Percentiles rank a stretch among this genome's conserved stretches.
Evolutionary conservation across 352 stramenopile species (phyloP).

Genomic region (Lagenidium sp.): DNA sequence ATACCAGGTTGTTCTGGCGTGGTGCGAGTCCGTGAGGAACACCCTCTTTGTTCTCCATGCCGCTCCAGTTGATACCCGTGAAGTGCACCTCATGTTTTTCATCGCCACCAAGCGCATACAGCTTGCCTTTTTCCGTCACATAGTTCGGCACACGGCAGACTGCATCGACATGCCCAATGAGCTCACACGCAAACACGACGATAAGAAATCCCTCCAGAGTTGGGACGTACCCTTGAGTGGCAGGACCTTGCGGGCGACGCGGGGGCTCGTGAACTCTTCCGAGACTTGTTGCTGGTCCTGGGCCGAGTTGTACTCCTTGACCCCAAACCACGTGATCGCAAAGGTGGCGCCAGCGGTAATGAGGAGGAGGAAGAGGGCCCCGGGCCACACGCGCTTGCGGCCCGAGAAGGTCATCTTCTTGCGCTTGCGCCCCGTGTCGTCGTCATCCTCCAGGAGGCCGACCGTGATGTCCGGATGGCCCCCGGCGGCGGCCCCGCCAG

Average conservation of each 20-base stretch:
- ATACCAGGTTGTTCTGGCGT: conserved; percentile 50
- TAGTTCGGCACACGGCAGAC: conserved; percentile 73
- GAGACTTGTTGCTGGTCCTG: conserved; percentile 57
- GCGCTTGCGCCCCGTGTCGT: not conserved
- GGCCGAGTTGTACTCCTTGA: conserved; percentile 47
- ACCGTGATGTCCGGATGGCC: conserved; percentile 68
- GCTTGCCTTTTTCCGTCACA: conserved; percentile 37
- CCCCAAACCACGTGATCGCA: conserved; percentile 57
- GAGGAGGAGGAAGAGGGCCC: conserved; percentile 59
- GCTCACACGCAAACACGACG: not conserved
- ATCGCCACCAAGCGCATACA: conserved; percentile 51
- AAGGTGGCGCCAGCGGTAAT: conserved; percentile 30
- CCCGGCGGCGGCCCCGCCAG: conserved; percentile 5
- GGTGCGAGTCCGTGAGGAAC: conserved; percentile 66
- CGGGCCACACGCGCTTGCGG: conserved; percentile 71
- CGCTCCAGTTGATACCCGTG: conserved; percentile 85
- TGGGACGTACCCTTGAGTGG: conserved; percentile 29
- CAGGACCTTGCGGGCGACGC: conserved; percentile 20
- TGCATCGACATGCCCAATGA: conserved; percentile 3
- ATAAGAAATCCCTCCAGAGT: not conserved
- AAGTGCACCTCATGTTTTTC: conserved; percentile 58
- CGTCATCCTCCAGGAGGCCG: conserved; percentile 45
- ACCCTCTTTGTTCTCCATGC: conserved; percentile 76
- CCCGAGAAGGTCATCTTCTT: conserved; percentile 45
- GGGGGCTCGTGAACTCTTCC: conserved; percentile 27